These are phyloP conservation scores for Neurospora sp. DNA, from an alignment of 495 filamentous ascomycete genomes.

Conservation along the genomic window DNA sequence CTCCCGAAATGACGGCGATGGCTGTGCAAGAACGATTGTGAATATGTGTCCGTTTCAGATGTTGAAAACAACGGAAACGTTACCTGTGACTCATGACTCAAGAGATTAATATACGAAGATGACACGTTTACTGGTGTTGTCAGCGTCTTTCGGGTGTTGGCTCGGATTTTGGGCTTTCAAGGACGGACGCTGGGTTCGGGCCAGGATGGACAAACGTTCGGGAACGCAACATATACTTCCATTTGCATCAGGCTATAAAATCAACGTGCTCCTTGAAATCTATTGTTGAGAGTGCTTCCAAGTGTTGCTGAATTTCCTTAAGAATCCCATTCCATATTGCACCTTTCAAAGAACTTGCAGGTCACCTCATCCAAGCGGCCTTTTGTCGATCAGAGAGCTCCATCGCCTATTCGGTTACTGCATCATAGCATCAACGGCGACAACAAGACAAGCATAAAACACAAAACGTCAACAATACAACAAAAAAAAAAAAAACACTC, in stretches of 20 bases:
- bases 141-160: neutral
- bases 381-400: neutral
- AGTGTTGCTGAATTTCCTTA: neutral
- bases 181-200: neutral
- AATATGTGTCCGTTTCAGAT: neutral
- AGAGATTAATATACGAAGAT: slow-evolving; percentile 11
- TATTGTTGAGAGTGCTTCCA: neutral
- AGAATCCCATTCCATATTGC: neutral
- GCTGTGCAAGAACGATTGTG: neutral
- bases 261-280: neutral
- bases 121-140: slow-evolving; percentile 5
- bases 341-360: neutral
- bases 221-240: neutral
- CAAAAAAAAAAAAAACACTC: neutral
- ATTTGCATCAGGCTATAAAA: neutral
- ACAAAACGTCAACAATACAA: neutral
- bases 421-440: slow-evolving; percentile 1
- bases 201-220: neutral
- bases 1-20: neutral
- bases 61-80: neutral
- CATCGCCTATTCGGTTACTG: neutral
- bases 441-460: neutral
- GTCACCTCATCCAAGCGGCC: neutral
- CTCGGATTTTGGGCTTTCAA: neutral
- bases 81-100: neutral